A percentile compares a stretch with the other conserved stretches of the same genome.
Conservation (phyloP, 2,329 filamentous ascomycete species). For the Ophiocordyceps sinensis region DNA sequence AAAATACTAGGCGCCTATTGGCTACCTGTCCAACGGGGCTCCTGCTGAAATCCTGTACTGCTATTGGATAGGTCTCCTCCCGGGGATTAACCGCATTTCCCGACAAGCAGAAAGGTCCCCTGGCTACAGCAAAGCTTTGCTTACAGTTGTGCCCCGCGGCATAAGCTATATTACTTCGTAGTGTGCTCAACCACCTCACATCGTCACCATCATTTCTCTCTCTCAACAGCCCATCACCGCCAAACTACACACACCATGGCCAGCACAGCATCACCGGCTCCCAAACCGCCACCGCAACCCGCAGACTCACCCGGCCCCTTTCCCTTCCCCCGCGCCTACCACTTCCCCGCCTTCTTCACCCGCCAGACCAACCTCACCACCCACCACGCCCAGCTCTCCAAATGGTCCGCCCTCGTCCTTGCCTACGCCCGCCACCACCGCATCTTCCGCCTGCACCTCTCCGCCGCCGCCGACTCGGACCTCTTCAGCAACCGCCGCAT, state of each 20-base stretch:
- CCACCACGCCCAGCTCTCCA: slow-evolving; percentile 59
- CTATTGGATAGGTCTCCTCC: no score
- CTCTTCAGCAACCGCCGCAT: slow-evolving; percentile 46
- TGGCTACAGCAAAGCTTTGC: no score
- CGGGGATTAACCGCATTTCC: no score
- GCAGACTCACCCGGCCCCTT: slow-evolving; percentile 20
- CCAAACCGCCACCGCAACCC: neutral
- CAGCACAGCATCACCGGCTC: neutral
- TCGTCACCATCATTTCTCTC: neutral
- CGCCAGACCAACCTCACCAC: slow-evolving; percentile 62
- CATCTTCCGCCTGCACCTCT: slow-evolving; percentile 60
- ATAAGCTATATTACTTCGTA: no score
- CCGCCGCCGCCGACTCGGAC: slow-evolving; percentile 33
- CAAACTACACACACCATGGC: neutral
- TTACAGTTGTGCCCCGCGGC: no score
- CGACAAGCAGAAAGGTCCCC: no score
- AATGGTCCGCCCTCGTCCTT: slow-evolving; percentile 79
- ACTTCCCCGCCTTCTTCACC: slow-evolving; percentile 77
- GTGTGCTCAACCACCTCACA: no score
- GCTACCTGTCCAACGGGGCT: no score
- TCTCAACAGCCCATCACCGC: neutral
- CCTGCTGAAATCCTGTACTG: no score
- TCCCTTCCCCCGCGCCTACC: slow-evolving; percentile 49
- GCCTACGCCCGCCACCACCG: slow-evolving; percentile 68
- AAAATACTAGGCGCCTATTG: no score